phyloP scores from a whole-genome alignment of 805 yeast species.

The Kuraishia capsulata region DNA sequence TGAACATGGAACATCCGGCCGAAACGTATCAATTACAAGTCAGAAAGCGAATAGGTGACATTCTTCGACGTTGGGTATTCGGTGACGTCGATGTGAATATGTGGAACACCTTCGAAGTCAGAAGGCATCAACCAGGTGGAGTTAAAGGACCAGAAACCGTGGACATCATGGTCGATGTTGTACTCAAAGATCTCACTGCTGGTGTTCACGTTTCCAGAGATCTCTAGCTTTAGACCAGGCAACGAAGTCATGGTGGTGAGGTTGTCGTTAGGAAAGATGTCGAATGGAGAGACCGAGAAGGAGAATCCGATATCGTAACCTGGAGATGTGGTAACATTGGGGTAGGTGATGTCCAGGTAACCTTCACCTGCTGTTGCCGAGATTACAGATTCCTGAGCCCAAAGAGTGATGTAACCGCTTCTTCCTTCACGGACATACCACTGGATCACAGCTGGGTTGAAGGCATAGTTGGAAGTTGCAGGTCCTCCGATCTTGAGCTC shows the following conservation, averaged over 20 bases:
- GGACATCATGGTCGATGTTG: constrained; percentile 3
- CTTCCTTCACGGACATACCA: constrained; percentile 10
- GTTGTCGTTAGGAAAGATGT: constrained; percentile 6
- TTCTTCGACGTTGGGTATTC: constrained; percentile 7
- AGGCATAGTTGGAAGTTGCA: constrained; percentile 6
- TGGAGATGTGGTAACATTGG: constrained; percentile 6
- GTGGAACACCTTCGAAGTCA: constrained; percentile 6
- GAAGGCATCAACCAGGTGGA: constrained; percentile 7
- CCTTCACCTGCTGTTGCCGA: constrained; percentile 9
- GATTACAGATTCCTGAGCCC: constrained; percentile 7
- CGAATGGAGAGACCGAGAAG: constrained; percentile 6
- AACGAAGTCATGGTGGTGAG: constrained; percentile 4
- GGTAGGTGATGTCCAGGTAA: constrained; percentile 6
- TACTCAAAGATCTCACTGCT: constrained; percentile 5
- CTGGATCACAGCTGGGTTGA: constrained; percentile 8
- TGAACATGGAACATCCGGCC: too few relatives aligned
- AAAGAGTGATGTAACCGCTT: constrained; percentile 8
- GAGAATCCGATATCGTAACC: constrained; percentile 5
- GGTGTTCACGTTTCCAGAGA: constrained; percentile 6
- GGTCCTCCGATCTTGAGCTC: constrained; percentile 9
- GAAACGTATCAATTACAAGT: background rate
- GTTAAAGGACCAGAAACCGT: constrained; percentile 7
- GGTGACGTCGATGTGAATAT: constrained; percentile 5
- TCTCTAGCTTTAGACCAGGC: constrained; percentile 6
- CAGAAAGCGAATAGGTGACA: constrained; percentile 6